Base-by-base conservation (phyloP, 225 moss, liverwort and hornwort species). In the Climacium dendroides region DNA sequence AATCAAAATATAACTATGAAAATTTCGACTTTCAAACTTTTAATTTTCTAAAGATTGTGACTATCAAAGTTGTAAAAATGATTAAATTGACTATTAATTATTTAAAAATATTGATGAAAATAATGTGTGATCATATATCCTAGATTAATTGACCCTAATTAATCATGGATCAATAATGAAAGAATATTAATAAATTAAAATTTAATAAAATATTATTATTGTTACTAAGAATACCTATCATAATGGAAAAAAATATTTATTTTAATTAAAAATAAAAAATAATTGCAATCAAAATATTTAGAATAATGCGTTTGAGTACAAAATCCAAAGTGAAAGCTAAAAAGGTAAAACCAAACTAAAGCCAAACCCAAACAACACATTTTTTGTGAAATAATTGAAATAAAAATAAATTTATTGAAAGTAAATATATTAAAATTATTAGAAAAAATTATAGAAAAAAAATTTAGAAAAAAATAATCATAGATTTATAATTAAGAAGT, bases 371-470 rank as follows among this genome's bases (percentile, higher is more conserved):
- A 22, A 13, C 0, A 0, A 24, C 7, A 24, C 39, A 23, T 39
- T 0, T 9, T 8, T 15, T 43, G 7, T 9, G 2, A 0, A 9
- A 8, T 4, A 6, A 71, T 16, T 16, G 43, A 3, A 70, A 41
- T 23, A 23, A 24, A 39, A 39, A 11, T 5, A 18, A 32, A 63
- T 0, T 17, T 18, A 34, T 64, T 2, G 9, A 17, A 64, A 64
- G 15, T 26, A 43, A 14, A 0, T 5, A 71, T 15, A 7, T 17
- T 28, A 2, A 28, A 43, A 9, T 9, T 11, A 5, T 17, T 28
- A 17, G 1, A 45, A 45, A 10, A 2, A 28, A 4, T 2, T 9
- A 9, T 30, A 10, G 18, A 11, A 19, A 6, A 10, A 11, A 29
- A 17, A 10, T 9, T 28, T 45, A 1, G 5, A 29, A 7, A 41